A percentile compares a stretch with the other conserved stretches of the same genome.
Conservation (phyloP, 2,329 filamentous ascomycete species). For the Fusarium coffeatum region DNA sequence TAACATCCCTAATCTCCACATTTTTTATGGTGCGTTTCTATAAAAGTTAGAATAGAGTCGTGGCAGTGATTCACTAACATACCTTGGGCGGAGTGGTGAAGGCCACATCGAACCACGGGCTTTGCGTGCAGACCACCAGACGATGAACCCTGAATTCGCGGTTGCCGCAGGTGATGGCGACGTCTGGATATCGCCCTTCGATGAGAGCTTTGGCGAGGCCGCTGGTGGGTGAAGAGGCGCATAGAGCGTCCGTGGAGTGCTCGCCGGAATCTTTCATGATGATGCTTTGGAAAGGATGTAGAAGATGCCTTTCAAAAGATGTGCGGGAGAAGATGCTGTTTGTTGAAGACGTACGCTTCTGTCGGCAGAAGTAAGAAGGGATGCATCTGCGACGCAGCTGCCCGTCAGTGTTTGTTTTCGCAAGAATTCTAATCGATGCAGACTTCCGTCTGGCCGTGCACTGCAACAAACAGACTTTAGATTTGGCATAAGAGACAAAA, state of each 20-base stretch:
- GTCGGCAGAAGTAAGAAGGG: background rate
- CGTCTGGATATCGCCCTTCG: constrained; percentile 48
- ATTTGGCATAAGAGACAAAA: background rate
- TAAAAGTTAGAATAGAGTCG: background rate
- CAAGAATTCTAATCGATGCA: too few relatives aligned
- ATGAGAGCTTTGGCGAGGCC: background rate
- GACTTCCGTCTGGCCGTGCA: background rate
- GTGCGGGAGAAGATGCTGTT: background rate
- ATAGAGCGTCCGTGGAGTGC: constrained; percentile 4
- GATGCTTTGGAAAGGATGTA: background rate
- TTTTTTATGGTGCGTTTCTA: constrained; percentile 3
- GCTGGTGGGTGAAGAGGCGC: background rate
- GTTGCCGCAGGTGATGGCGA: constrained; percentile 48
- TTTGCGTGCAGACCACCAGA: constrained; percentile 52
- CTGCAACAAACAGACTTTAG: background rate
- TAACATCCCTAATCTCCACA: constrained; percentile 48
- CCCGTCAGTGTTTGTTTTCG: background rate
- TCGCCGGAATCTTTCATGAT: background rate
- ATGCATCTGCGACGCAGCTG: background rate
- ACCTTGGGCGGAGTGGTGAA: constrained; percentile 46
- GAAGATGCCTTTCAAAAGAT: background rate
- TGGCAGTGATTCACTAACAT: constrained; percentile 2
- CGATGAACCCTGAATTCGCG: constrained; percentile 50
- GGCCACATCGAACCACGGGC: constrained; percentile 48
- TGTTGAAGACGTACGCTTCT: background rate